Evolutionary conservation across 2,329 filamentous ascomycete genomes (phyloP), one percentile per base, ranked within the genome.

Genomic region (Sclerotinia borealis): DNA sequence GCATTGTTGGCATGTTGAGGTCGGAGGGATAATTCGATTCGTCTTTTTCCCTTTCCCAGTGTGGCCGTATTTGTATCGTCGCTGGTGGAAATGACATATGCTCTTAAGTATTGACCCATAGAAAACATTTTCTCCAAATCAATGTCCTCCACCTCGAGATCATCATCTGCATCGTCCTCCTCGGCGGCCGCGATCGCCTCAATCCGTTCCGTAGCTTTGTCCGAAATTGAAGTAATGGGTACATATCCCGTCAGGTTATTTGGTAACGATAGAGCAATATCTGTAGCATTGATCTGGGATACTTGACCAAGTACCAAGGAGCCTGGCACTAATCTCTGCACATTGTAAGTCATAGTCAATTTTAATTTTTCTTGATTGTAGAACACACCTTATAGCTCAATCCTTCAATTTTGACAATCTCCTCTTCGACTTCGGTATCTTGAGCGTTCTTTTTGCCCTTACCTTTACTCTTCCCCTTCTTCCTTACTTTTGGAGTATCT

Each of bases 211-310:
- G 90, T 96, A 67, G 98, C 79, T 68, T 85, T 80, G 65, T 91
- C 85, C 2, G 95, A 99, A 58, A 99, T 84, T n/a, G 91, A 85
- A n/a, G 93, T 96, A 68, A 98, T 86, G 25, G 95, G 88, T 8
- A 96, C 88, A 75, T 92, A 95, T 54, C 95, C 96, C 54, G 85
- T 88, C 37, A 99, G 84, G 75, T 96, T 98, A 78, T 99, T 99
- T 19, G 95, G 93, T 13, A 99, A 81, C 25, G 92, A 86, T 61
- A 99, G 79, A 52, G 88, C 85, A 69, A 99, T 79, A 73, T 96
- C 88, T 71, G 92, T 84, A 62, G 85, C 79, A 67, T 89, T 93
- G 75, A 99, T 92, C 66, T 89, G 86, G 47, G 86, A 88, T 65
- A 99, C 83, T 73, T 96, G 92, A 49, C 91, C 95, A 50, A 99